Evolutionary conservation across 2,329 filamentous ascomycete species (phyloP).

Genomic region (Pleurostoma richardsiae): DNA sequence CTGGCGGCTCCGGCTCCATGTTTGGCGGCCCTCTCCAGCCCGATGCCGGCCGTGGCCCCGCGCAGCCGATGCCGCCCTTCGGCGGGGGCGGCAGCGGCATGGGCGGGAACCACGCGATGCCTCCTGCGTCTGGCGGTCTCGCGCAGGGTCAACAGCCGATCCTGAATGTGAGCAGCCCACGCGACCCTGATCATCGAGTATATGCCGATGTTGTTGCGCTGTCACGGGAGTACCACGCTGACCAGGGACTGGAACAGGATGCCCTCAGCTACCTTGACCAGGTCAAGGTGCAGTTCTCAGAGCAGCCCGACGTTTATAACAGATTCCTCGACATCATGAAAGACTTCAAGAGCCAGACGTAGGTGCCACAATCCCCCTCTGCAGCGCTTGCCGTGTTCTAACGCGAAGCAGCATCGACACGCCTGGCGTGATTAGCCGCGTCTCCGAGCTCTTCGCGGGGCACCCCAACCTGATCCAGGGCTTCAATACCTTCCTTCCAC

Average conservation of each 20-base stretch:
- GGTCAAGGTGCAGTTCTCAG: constrained; percentile 95
- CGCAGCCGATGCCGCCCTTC: constrained; percentile 57
- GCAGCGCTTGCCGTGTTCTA: constrained; percentile 6
- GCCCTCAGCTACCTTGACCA: constrained; percentile 96
- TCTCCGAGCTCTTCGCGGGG: constrained; percentile 91
- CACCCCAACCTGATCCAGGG: constrained; percentile 95
- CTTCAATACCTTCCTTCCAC: constrained; percentile 96
- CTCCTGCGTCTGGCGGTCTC: constrained; percentile 48
- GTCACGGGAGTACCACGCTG: constrained; percentile 11
- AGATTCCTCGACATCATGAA: constrained; percentile 99
- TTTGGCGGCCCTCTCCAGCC: constrained; percentile 67
- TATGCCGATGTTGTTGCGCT: constrained; percentile 3
- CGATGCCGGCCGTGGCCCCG: constrained; percentile 47
- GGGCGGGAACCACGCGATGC: constrained; percentile 26
- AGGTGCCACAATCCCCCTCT: constrained; percentile 30
- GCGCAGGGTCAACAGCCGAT: constrained; percentile 82
- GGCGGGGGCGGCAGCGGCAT: constrained; percentile 40
- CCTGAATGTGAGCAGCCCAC: constrained; percentile 53
- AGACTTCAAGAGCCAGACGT: constrained; percentile 97
- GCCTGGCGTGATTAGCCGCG: constrained; percentile 92
- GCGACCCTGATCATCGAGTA: not conserved
- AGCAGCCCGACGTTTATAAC: constrained; percentile 96
- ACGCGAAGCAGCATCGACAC: constrained; percentile 72
- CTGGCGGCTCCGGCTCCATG: constrained; percentile 55
- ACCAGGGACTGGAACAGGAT: constrained; percentile 33